Conservation (phyloP, 2,329 filamentous ascomycete genomes). For the Colletotrichum brevisporum region DNA sequence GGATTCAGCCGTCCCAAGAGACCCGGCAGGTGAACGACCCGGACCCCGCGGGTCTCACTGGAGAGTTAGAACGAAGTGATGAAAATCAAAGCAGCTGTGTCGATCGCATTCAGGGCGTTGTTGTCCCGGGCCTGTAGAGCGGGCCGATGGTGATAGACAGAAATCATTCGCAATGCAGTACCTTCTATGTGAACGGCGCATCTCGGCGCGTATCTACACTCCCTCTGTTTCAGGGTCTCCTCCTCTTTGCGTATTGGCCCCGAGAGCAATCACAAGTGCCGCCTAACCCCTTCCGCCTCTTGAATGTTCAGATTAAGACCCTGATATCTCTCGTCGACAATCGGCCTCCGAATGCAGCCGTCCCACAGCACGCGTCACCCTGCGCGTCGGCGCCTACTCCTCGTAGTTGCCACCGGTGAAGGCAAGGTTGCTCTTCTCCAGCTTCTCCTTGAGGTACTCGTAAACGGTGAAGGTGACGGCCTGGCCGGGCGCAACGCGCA, state of each 20-base stretch:
- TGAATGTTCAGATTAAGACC: background rate
- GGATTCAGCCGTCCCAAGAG: conserved; percentile 85
- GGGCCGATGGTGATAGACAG: conserved; percentile 35
- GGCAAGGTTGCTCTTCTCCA: conserved; percentile 76
- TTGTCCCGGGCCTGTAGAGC: conserved; percentile 25
- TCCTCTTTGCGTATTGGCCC: too few species aligned
- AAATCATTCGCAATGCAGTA: conserved; percentile 27
- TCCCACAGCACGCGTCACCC: background rate
- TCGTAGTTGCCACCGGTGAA: conserved; percentile 76
- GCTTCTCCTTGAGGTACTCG: conserved; percentile 80
- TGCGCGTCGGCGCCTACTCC: conserved; percentile 63
- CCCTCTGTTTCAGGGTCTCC: background rate
- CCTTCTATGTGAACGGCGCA: conserved; percentile 7
- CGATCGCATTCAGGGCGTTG: conserved; percentile 4
- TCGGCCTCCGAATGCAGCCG: background rate
- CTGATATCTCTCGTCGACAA: conserved; percentile 26
- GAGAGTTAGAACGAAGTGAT: background rate
- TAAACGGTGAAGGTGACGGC: conserved; percentile 84
- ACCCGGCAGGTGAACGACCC: conserved; percentile 72
- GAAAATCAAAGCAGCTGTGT: background rate
- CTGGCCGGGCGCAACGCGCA: conserved; percentile 97
- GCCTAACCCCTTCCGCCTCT: background rate
- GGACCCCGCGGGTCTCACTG: background rate
- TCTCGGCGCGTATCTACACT: conserved; percentile 18
- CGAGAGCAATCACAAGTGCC: background rate